Conservation (phyloP, 2,329 filamentous ascomycete genomes). For the Cryphonectria radicalis region DNA sequence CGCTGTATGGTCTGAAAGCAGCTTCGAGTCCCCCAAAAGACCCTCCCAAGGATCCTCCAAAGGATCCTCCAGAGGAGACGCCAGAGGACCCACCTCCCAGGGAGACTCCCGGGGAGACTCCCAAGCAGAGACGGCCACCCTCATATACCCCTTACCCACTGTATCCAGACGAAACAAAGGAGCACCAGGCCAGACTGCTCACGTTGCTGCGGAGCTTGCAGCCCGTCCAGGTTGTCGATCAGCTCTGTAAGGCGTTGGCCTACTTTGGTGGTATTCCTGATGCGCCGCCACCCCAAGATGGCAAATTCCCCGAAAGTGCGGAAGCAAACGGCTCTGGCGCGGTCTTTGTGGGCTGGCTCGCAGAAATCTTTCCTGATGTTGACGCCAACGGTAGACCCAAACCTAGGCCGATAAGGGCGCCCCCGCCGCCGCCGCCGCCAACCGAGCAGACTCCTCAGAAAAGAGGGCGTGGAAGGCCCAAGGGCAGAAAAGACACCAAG, state of each 20-base stretch:
- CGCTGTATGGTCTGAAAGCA: slow-evolving; percentile 26
- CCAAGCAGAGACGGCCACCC: not conserved
- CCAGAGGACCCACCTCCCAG: too few relatives aligned
- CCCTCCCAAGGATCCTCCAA: not conserved
- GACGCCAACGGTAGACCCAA: slow-evolving; percentile 27
- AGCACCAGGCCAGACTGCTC: slow-evolving; percentile 63
- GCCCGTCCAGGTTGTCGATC: slow-evolving; percentile 62
- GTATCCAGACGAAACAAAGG: slow-evolving; percentile 55
- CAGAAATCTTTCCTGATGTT: slow-evolving; percentile 63
- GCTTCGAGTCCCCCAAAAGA: slow-evolving; percentile 24
- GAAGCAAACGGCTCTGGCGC: slow-evolving; percentile 61
- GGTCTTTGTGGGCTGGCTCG: slow-evolving; percentile 64
- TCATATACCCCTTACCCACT: slow-evolving; percentile 26
- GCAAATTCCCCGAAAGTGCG: slow-evolving; percentile 59
- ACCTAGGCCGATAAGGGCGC: slow-evolving; percentile 32
- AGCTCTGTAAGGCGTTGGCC: slow-evolving; percentile 64
- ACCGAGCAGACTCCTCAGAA: slow-evolving; percentile 42
- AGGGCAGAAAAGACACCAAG: slow-evolving; percentile 58
- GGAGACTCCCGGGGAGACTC: not conserved
- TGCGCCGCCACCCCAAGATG: slow-evolving; percentile 54
- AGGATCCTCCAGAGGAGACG: not conserved
- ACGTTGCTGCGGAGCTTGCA: slow-evolving; percentile 60
- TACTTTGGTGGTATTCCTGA: slow-evolving; percentile 66
- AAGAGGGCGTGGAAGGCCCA: slow-evolving; percentile 57
- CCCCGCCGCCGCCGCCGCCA: slow-evolving; percentile 18